phyloP scores from a whole-genome alignment of 2,329 filamentous ascomycete genomes.

The Fusarium pseudoanthophilum region DNA sequence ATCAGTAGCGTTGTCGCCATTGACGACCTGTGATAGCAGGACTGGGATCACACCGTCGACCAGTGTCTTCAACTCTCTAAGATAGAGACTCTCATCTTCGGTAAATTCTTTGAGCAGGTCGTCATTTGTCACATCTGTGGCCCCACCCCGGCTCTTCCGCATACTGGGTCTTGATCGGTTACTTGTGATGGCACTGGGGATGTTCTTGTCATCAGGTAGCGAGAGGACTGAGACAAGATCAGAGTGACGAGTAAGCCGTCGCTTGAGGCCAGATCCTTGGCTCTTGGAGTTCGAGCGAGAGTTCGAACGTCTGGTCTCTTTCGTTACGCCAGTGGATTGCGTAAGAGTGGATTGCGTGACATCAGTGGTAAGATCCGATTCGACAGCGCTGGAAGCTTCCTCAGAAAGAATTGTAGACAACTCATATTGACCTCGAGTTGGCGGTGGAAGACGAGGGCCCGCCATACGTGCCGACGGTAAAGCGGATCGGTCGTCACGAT shows the following conservation, averaged over 20 bases:
- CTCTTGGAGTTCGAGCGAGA: slow-evolving; percentile 51
- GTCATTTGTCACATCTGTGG: slow-evolving; percentile 74
- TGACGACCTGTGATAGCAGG: slow-evolving; percentile 84
- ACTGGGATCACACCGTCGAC: slow-evolving; percentile 97
- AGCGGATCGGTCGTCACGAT: slow-evolving; percentile 31
- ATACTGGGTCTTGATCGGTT: slow-evolving; percentile 82
- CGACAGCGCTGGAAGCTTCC: slow-evolving; percentile 57
- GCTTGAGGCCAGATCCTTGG: slow-evolving; percentile 69
- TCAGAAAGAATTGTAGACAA: slow-evolving; percentile 68
- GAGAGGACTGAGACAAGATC: slow-evolving; percentile 95
- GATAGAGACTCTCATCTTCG: slow-evolving; percentile 87
- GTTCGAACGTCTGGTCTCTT: slow-evolving; percentile 56
- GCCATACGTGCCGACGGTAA: slow-evolving; percentile 44
- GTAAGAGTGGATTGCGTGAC: slow-evolving; percentile 67
- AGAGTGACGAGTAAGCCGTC: slow-evolving; percentile 88
- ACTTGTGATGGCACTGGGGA: slow-evolving; percentile 71
- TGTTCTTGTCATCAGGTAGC: slow-evolving; percentile 66
- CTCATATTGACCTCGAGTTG: slow-evolving; percentile 65
- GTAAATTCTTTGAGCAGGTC: slow-evolving; percentile 84
- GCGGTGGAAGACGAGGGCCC: slow-evolving; percentile 55
- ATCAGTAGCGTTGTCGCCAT: slow-evolving; percentile 71
- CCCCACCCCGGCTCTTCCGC: slow-evolving; percentile 74
- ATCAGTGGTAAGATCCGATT: slow-evolving; percentile 63
- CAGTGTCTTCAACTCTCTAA: slow-evolving; percentile 88
- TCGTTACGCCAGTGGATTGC: slow-evolving; percentile 61